Evolutionary conservation across 2,329 filamentous ascomycete genomes (phyloP).

Genomic region (Byssoonygena ceratinophila): DNA sequence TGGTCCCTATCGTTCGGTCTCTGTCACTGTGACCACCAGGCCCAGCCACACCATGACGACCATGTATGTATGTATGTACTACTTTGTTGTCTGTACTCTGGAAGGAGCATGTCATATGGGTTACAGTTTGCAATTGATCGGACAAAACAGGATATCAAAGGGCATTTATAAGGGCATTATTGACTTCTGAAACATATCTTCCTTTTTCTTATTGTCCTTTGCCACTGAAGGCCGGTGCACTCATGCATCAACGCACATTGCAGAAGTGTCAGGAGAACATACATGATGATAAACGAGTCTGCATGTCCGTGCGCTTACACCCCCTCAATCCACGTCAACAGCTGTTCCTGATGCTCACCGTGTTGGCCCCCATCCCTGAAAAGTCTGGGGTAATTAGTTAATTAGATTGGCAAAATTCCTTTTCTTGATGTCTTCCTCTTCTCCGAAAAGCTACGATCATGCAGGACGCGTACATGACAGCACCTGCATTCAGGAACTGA

Average conservation of each 20-base stretch:
- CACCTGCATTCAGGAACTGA: background rate
- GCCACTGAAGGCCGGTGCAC: background rate
- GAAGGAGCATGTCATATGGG: no score
- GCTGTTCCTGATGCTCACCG: background rate
- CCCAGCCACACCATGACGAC: no score
- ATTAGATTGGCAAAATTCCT: background rate
- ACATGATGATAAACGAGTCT: no score
- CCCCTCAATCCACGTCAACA: background rate
- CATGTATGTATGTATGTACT: no score
- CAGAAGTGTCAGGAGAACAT: background rate
- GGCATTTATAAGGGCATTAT: background rate
- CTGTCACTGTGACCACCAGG: background rate
- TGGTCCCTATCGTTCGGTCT: background rate
- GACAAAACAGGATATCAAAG: background rate
- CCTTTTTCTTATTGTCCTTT: no score
- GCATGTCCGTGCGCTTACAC: background rate
- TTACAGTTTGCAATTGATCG: no score
- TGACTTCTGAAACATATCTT: background rate
- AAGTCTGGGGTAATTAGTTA: constrained; percentile 3
- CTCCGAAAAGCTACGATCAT: background rate
- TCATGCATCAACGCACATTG: background rate
- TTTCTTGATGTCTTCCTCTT: background rate
- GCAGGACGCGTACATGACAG: background rate
- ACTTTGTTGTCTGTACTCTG: no score
- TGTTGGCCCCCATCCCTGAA: background rate